phyloP scores from a whole-genome alignment of 1,139 yeast species.

The Hanseniaspora uvarum region DNA sequence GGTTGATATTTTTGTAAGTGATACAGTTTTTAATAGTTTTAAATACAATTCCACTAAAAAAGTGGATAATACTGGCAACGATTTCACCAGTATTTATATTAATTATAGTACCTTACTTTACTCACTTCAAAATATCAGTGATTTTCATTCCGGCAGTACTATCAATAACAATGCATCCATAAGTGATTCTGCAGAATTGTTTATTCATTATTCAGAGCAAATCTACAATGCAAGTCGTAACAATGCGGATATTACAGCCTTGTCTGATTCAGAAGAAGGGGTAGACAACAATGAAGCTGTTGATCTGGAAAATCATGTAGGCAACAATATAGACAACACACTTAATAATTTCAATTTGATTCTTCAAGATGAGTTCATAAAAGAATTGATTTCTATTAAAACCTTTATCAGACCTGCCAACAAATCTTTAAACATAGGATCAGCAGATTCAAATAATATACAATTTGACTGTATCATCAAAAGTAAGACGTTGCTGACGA shows the following conservation, averaged over 20 bases:
- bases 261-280: neutral
- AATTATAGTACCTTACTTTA: constrained; percentile 10
- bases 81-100: constrained; percentile 10
- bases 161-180: neutral
- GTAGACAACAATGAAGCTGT: neutral
- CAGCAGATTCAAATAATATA: neutral
- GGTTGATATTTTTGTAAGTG: constrained; percentile 14
- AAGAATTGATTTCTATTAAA: constrained; percentile 10
- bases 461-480: constrained; percentile 13
- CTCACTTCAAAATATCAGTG: constrained; percentile 10
- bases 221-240: neutral
- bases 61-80: neutral
- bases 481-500: constrained; percentile 4
- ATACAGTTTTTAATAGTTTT: constrained; percentile 11
- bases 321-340: neutral
- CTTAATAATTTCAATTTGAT: constrained; percentile 8
- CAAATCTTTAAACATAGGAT: neutral
- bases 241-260: neutral
- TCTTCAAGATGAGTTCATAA: constrained; percentile 11
- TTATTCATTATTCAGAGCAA: constrained; percentile 14
- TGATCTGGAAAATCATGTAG: neutral
- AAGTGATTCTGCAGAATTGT: neutral
- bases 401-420: constrained; percentile 1
- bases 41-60: neutral
- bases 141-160: neutral